phyloP scores from a whole-genome alignment of 306 rosid genomes.

The Trifolium repens region DNA sequence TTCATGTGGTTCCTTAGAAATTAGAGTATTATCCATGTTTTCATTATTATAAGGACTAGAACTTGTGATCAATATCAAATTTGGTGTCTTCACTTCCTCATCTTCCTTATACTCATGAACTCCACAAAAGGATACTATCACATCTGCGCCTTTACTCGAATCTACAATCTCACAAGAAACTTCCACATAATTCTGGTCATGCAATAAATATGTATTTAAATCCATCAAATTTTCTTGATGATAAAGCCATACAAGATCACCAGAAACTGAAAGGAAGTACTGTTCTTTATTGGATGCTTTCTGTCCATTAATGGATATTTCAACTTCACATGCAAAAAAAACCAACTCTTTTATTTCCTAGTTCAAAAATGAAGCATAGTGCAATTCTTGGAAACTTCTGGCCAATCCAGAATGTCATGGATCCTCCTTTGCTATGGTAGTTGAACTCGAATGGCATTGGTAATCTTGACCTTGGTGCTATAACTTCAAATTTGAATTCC shows the following conservation, averaged over 20 bases:
- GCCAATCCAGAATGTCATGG: conserved; percentile 43
- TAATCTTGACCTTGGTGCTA: conserved; percentile 32
- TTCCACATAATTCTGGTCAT: conserved; percentile 41
- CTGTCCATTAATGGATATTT: conserved; percentile 37
- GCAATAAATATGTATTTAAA: conserved; percentile 41
- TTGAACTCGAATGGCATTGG: conserved; percentile 29
- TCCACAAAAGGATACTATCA: conserved; percentile 27
- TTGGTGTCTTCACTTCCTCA: conserved; percentile 17
- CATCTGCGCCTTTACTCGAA: conserved; percentile 26
- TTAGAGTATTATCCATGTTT: conserved; percentile 12
- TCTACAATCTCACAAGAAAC: conserved; percentile 37
- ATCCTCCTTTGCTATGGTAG: conserved; percentile 32
- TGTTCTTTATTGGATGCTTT: conserved; percentile 34
- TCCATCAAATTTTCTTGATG: conserved; percentile 42
- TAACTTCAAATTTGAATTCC: conserved; percentile 32
- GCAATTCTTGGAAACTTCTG: conserved; percentile 36
- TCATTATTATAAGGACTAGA: conserved; percentile 8
- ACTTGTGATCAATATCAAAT: conserved; percentile 30
- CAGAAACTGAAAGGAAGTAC: conserved; percentile 34
- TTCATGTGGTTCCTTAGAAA: background rate
- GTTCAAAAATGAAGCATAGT: conserved; percentile 39
- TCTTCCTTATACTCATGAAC: conserved; percentile 37
- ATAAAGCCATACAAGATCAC: conserved; percentile 42
- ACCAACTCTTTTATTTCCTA: conserved; percentile 32
- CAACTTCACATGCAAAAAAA: conserved; percentile 28